phyloP scores from a whole-genome alignment of 2,329 filamentous ascomycete species.

The Fusarium proliferatum region DNA sequence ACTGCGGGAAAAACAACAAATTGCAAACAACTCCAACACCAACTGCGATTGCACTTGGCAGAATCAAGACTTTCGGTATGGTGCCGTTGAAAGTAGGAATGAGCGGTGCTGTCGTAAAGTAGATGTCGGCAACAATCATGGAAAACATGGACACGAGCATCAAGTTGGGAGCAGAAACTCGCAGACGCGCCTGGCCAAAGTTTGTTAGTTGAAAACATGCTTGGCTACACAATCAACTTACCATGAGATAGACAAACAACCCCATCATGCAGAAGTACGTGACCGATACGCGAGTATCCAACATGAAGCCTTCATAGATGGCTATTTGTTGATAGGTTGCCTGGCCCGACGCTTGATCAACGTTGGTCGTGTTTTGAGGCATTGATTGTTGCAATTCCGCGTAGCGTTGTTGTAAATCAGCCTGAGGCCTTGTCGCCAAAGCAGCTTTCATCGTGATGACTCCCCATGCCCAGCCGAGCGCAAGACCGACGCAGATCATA shows the following conservation, averaged over 20 bases:
- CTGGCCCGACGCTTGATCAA: conserved; percentile 16
- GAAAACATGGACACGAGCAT: conserved; percentile 9
- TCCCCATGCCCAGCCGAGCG: conserved; percentile 34
- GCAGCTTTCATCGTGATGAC: conserved; percentile 35
- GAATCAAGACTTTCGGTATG: conserved; percentile 3
- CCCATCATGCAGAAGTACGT: conserved; percentile 39
- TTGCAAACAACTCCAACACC: conserved; percentile 15
- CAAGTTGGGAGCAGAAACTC: conserved; percentile 16
- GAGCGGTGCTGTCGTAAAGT: background rate
- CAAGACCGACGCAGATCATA: conserved; percentile 27
- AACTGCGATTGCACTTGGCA: conserved; percentile 4
- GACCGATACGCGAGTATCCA: conserved; percentile 26
- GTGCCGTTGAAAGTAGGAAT: conserved; percentile 16
- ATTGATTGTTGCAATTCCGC: conserved; percentile 15
- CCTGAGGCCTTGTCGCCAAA: conserved; percentile 26
- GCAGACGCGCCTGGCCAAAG: background rate
- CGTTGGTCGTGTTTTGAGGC: conserved; percentile 33
- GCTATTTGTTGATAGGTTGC: conserved; percentile 19
- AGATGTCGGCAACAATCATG: conserved; percentile 13
- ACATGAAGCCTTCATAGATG: conserved; percentile 30
- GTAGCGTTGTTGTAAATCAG: conserved; percentile 24
- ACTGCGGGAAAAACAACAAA: conserved; percentile 10
- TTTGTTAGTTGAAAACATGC: background rate
- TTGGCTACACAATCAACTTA: background rate
- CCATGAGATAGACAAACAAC: conserved; percentile 28